A percentile compares a stretch with the other conserved stretches of the same genome.
These are phyloP conservation scores for Myxozyma melibiosi DNA, from an alignment of 805 yeast species.

Conservation along the genomic window DNA sequence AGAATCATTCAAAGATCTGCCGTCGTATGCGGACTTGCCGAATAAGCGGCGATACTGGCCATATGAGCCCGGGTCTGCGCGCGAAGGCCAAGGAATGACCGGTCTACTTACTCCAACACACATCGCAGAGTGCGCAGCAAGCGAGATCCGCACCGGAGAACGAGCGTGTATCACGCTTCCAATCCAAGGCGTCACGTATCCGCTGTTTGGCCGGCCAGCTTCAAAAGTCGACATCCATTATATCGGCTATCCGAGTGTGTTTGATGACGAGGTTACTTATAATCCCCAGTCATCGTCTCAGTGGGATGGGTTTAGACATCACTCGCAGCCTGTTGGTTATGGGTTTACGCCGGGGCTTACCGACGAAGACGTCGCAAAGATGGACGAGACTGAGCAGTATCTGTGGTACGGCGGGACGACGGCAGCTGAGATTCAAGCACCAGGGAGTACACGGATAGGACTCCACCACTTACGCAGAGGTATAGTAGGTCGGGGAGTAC, in stretches of 20 bases:
- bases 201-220: constrained; percentile 30
- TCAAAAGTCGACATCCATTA: constrained; percentile 1
- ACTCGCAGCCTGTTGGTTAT: constrained; percentile 34
- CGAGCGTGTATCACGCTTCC: constrained; percentile 33
- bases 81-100: constrained; percentile 36
- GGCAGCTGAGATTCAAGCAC: constrained; percentile 6
- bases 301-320: constrained; percentile 40
- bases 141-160: constrained; percentile 34
- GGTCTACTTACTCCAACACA: constrained; percentile 34
- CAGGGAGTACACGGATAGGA: constrained; percentile 25
- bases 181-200: constrained; percentile 28
- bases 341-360: constrained; percentile 13
- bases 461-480: constrained; percentile 32
- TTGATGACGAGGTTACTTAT: constrained; percentile 38
- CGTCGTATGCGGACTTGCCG: constrained; percentile 32
- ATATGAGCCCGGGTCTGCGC: constrained; percentile 37
- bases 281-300: constrained; percentile 42
- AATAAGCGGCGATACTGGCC: constrained; percentile 37
- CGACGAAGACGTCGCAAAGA: neutral
- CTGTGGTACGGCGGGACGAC: constrained; percentile 26
- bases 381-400: neutral
- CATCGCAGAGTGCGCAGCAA: constrained; percentile 30
- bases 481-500: constrained; percentile 38
- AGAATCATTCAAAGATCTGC: constrained; percentile 26
- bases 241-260: constrained; percentile 15